Base-by-base conservation (phyloP, 306 rosid genomes). In the Dalbergia cochinchinensis region DNA sequence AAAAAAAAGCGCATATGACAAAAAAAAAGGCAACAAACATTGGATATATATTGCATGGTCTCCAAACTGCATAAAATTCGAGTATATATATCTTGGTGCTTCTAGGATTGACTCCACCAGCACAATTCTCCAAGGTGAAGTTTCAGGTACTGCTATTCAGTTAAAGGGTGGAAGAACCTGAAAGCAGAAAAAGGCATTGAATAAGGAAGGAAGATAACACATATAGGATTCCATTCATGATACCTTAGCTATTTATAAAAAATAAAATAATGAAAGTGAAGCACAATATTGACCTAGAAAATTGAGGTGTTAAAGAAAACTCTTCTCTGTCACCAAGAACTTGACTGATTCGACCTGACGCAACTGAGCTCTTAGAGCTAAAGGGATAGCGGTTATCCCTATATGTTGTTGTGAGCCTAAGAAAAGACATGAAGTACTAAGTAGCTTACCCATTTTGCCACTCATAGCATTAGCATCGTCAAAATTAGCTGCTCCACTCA, bases 381-480 rank as follows among this genome's bases (percentile, higher is more conserved):
- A 26, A 26, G 31, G 31, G 31, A 2, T 1, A 26, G 31, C 3
- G 31, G 31, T 26, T 1, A 26, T 26, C 31, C 31, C 31, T 11
- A 48, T 11, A 48, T 48, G 54, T 48, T 41, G 8, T 26, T 13
- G 13, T 4, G 12, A 39, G 33, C n/a, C 33, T 65, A 67, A 65
- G 63, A 67, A 65, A 67, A 0, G 8, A 57, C n/a, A n/a, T 33
- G 13, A 71, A 10, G 62, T 69, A 51, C 16, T 42, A 42, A 66
- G 54, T 41, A 77, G 53, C 45, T 55, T 71, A 73, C 88, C 73
- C 73, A 69, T 72, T 72, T 63, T 71, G 83, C 64, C 86, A 82
- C 80, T 83, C 16, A 72, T 83, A 53, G 73, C 61, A 77, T 87
- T 83, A 53, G 73, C 61, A 77, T 87, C 88, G 58, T 85, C 82